A percentile compares a stretch with the other conserved stretches of the same genome.
Conservation (phyloP, 805 yeast species). For the Kluyveromyces starmeri region DNA sequence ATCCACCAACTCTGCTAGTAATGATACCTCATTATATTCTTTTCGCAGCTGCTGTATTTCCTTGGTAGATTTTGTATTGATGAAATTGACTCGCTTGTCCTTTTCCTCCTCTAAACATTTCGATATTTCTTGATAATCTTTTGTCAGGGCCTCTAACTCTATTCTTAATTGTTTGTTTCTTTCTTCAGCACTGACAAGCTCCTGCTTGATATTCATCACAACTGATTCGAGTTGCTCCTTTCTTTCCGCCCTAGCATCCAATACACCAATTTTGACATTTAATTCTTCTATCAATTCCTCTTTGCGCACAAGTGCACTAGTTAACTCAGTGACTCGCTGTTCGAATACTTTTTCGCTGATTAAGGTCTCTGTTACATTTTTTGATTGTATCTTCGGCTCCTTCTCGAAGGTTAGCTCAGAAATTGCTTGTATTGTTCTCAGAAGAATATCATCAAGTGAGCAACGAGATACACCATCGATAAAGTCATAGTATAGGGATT, state of each 20-base stretch:
- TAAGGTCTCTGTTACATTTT: background rate
- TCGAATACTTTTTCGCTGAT: slow-evolving; percentile 2
- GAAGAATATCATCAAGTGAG: background rate
- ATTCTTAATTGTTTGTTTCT: slow-evolving; percentile 13
- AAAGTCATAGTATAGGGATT: background rate
- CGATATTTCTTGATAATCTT: slow-evolving; percentile 11
- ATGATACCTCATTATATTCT: slow-evolving; percentile 27
- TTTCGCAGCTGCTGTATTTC: slow-evolving; percentile 30
- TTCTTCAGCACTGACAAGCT: slow-evolving; percentile 18
- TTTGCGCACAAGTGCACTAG: no score
- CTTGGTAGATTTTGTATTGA: slow-evolving; percentile 27
- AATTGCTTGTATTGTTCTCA: background rate
- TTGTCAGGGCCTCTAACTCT: slow-evolving; percentile 10
- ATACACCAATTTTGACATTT: slow-evolving; percentile 35
- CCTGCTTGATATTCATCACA: slow-evolving; percentile 7
- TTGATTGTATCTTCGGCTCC: background rate
- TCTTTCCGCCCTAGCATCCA: slow-evolving; percentile 36
- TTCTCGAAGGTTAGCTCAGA: background rate
- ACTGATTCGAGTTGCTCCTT: slow-evolving; percentile 22
- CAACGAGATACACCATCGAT: background rate
- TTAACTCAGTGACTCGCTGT: slow-evolving; percentile 1
- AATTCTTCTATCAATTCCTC: slow-evolving; percentile 33
- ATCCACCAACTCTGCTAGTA: slow-evolving; percentile 38
- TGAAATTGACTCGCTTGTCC: slow-evolving; percentile 17
- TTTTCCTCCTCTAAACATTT: slow-evolving; percentile 20